Percentiles rank a stretch among this genome's conserved stretches.
phyloP scores from a whole-genome alignment of 345 rosid species.

The Gossypium thurberi region DNA sequence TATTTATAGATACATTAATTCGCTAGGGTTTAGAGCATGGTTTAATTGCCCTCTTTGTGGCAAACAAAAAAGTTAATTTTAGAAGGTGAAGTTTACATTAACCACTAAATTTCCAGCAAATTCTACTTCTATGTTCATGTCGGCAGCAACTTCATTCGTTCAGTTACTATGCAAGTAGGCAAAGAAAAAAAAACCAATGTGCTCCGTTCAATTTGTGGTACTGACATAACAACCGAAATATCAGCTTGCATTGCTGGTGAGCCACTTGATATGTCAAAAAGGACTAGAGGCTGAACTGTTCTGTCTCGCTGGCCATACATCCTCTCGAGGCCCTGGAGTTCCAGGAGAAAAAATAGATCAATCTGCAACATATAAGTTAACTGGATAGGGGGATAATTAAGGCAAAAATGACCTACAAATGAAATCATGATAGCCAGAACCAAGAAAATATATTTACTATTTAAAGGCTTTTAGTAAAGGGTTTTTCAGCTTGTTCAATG shows the following conservation, averaged over 20 bases:
- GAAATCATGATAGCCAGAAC: not conserved
- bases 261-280: slow-evolving; percentile 49
- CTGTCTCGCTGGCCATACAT: slow-evolving; percentile 84
- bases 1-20: not conserved
- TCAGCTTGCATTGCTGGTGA: slow-evolving; percentile 53
- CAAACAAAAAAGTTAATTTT: not conserved
- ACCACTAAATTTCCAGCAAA: not conserved
- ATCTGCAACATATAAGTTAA: slow-evolving; percentile 85
- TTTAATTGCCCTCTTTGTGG: not conserved
- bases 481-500: not conserved
- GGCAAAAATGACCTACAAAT: slow-evolving; percentile 17
- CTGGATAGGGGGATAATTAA: slow-evolving; percentile 46
- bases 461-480: not conserved
- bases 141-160: not conserved
- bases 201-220: not conserved
- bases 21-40: not conserved
- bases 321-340: slow-evolving; percentile 95
- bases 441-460: slow-evolving; percentile 1
- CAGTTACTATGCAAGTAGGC: not conserved
- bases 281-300: slow-evolving; percentile 67
- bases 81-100: not conserved
- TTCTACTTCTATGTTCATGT: not conserved
- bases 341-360: slow-evolving; percentile 71
- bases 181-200: not conserved
- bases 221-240: slow-evolving; percentile 32